Evolutionary conservation across 2,329 filamentous ascomycete species (phyloP), one percentile per base, ranked within the genome.

Genomic region (Beauveria sp.): DNA sequence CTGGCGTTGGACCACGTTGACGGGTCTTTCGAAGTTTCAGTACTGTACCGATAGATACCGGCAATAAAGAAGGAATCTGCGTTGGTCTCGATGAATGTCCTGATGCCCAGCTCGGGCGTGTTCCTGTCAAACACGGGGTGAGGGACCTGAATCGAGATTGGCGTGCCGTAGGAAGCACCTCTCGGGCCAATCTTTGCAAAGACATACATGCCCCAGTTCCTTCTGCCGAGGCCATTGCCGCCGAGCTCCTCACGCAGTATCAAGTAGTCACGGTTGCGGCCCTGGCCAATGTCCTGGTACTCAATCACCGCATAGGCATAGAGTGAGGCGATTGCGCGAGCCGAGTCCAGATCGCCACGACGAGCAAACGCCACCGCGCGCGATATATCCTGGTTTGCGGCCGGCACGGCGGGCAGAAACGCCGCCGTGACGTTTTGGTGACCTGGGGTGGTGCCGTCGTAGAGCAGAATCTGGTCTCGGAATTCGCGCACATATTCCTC

Each of bases 161-260:
- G 59, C 16, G 59, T 55, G 59, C 59, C 59, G 24, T 48, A 55
- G 26, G 59, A 61, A 14, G 38, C 18, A 31, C 51, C 51, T 12
- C 51, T 16, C 1, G 43, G 51, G 1, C 45, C 43, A 9, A 50
- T 24, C 18, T 61, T 61, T 4, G 59, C 59, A 7, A 61, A 61
- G n/a, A 61, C 31, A 5, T 55, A 61, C 51, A 61, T 55, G 12
- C 59, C 59, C 59, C 59, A 61, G 12, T 61, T 61, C 3, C 51
- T 26, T 12, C 45, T 26, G 12, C 43, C 42, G 9, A 52, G 12
- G 51, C 59, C 45, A 4, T 14, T 26, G 9, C 50, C 43, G 9
- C 43, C 31, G 18, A 31, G 5, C 24, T 55, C 28, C 31, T 61
- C 59, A 10, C 59, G 51, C 10, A 61, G 16, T 16, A 61, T 50